Percentiles rank a stretch among this genome's conserved stretches.
Evolutionary conservation across 805 yeast genomes (phyloP).

Genomic region (Barnettozyma californica): DNA sequence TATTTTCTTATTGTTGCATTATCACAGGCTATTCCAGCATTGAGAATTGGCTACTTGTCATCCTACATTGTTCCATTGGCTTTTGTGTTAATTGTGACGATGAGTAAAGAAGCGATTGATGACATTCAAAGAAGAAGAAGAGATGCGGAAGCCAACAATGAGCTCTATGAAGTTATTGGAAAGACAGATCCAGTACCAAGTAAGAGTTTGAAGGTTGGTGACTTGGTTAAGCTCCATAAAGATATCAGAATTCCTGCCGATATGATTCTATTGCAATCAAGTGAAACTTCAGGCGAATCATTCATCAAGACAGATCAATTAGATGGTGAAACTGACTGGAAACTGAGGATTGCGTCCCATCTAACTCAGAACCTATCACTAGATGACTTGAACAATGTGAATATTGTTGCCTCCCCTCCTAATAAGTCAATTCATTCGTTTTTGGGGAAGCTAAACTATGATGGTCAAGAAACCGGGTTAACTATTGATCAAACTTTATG

Average conservation of each 20-base stretch:
- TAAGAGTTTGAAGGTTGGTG: constrained; percentile 76
- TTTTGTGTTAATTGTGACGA: constrained; percentile 86
- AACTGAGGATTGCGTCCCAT: constrained; percentile 72
- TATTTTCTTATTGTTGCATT: constrained; percentile 90
- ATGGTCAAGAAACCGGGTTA: constrained; percentile 56
- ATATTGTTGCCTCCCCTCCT: constrained; percentile 74
- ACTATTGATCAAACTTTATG: constrained; percentile 90
- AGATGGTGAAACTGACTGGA: constrained; percentile 99
- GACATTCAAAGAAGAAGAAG: constrained; percentile 87
- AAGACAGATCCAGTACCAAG: constrained; percentile 41
- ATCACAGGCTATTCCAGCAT: constrained; percentile 84
- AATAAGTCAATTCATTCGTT: constrained; percentile 78
- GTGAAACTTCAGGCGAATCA: constrained; percentile 78
- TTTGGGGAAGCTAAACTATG: constrained; percentile 64
- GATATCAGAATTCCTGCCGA: constrained; percentile 93
- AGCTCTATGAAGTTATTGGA: constrained; percentile 67
- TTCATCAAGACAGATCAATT: constrained; percentile 95
- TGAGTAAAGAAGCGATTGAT: constrained; percentile 93
- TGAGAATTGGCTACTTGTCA: constrained; percentile 88
- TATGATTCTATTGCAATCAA: constrained; percentile 74
- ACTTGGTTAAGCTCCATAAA: constrained; percentile 70
- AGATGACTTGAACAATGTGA: constrained; percentile 47
- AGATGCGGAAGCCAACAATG: constrained; percentile 84
- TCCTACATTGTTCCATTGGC: constrained; percentile 93
- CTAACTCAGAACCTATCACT: constrained; percentile 59